phyloP scores from a whole-genome alignment of 73 alveolate genomes.

The Stentor coeruleus region DNA sequence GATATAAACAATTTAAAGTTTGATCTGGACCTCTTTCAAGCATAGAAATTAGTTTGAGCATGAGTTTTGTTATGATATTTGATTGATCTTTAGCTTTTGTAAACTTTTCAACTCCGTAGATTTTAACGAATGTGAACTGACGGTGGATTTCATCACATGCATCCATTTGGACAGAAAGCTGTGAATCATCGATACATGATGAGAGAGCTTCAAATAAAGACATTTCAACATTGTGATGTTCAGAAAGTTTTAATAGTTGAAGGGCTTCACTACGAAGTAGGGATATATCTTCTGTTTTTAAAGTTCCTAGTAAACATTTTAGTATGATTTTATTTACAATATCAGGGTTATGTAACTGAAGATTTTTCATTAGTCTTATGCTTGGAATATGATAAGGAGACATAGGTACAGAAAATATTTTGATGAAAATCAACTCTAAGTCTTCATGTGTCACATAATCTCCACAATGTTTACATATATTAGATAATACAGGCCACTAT shows the following conservation, averaged over 20 bases:
- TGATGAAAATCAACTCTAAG: neutral
- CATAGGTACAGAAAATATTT: neutral
- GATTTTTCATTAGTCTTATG: neutral
- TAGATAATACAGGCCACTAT: neutral
- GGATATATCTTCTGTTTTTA: neutral
- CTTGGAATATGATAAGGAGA: neutral
- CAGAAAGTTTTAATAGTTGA: neutral
- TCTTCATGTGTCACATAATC: neutral
- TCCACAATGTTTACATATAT: neutral
- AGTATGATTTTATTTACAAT: too few relatives aligned
- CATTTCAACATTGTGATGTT: neutral
- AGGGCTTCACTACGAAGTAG: neutral
- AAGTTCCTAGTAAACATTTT: neutral
- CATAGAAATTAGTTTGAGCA: neutral
- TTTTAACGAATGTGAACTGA: neutral
- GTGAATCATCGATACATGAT: neutral
- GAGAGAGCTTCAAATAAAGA: neutral
- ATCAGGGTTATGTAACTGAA: neutral
- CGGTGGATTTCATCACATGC: neutral
- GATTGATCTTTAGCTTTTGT: neutral
- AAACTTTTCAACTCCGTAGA: conserved; percentile 2
- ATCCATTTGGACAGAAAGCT: neutral
- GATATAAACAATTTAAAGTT: neutral
- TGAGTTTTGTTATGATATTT: neutral
- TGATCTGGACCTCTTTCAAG: neutral